Conservation (phyloP, 164 flowering plant genomes). For the Magnolia kwangsiensis region DNA sequence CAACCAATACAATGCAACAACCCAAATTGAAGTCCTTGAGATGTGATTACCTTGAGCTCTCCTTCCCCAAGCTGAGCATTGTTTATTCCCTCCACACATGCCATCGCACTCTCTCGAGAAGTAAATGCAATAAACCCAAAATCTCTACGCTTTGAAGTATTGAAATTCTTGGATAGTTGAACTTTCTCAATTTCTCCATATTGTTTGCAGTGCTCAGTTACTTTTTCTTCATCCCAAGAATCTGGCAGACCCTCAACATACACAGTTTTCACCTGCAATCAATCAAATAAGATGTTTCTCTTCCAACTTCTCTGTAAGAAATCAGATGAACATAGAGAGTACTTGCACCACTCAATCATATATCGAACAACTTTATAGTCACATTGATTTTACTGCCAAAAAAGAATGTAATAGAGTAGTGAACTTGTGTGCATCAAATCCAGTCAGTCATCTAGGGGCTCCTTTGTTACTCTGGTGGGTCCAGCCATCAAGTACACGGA, state of each 20-base stretch:
- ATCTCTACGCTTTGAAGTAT: conserved; percentile 26
- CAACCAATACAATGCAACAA: neutral
- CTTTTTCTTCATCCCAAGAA: conserved; percentile 39
- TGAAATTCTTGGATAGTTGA: conserved; percentile 29
- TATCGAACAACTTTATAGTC: neutral
- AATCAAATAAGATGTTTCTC: neutral
- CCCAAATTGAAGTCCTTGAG: neutral
- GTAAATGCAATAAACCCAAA: conserved; percentile 38
- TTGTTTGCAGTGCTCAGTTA: conserved; percentile 31
- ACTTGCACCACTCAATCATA: neutral
- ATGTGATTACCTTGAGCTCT: conserved; percentile 27
- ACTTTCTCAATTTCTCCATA: conserved; percentile 40
- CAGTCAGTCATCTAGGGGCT: neutral
- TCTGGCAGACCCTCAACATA: conserved; percentile 36
- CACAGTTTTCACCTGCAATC: conserved; percentile 38
- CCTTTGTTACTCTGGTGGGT: neutral
- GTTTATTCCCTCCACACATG: conserved; percentile 39
- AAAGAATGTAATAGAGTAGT: neutral
- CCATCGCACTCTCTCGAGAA: conserved; percentile 41
- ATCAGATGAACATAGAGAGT: neutral
- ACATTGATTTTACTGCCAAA: neutral
- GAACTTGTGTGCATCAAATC: neutral
- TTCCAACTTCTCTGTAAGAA: neutral
- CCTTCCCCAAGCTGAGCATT: conserved; percentile 30
- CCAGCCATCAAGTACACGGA: neutral